Evolutionary conservation across 176 grass and related monocot genomes (phyloP).

Genomic region (Eragrostis curvula): DNA sequence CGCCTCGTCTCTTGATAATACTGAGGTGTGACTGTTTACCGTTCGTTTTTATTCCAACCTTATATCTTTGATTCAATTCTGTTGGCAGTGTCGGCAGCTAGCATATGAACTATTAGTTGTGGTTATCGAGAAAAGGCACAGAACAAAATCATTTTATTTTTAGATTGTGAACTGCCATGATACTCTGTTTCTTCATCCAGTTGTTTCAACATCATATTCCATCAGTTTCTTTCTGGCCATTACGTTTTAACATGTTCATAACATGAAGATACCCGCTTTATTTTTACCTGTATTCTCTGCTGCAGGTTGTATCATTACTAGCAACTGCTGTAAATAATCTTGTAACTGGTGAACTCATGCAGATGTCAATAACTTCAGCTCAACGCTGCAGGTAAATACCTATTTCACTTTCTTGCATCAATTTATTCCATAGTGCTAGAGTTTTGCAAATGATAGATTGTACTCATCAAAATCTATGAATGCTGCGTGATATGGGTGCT

Average conservation of each 20-base stretch:
- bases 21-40: constrained; percentile 42
- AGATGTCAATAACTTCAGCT: constrained; percentile 63
- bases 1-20: constrained; percentile 66
- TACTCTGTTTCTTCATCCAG: not conserved
- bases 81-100: not conserved
- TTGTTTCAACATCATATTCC: constrained; percentile 6
- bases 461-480: not conserved
- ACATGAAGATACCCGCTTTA: not conserved
- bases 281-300: not conserved
- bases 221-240: constrained; percentile 1
- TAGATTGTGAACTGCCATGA: not conserved
- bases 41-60: not conserved
- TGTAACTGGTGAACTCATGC: constrained; percentile 91
- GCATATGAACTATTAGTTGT: constrained; percentile 3
- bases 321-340: constrained; percentile 73
- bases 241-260: not conserved
- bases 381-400: constrained; percentile 68
- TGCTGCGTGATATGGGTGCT: not conserved
- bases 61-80: not conserved
- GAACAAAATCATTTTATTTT: not conserved
- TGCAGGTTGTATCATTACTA: constrained; percentile 72
- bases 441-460: not conserved
- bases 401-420: constrained; percentile 1
- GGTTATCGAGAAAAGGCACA: not conserved
- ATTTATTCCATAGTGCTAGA: not conserved